Conservation (phyloP, 2,329 filamentous ascomycete genomes). For the Setomelanomma holmii region DNA sequence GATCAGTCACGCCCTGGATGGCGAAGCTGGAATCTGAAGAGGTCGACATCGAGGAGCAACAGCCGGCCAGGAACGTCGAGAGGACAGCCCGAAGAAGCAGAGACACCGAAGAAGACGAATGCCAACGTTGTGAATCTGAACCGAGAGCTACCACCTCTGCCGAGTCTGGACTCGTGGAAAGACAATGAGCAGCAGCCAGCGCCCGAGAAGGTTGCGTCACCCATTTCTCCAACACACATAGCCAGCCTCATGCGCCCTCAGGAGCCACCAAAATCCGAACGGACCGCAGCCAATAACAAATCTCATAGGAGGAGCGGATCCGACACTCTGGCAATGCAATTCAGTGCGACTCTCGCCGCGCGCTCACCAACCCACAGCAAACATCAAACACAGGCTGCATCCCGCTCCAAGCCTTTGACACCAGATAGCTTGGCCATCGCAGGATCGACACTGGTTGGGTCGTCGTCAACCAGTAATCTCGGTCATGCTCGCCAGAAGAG, state of each 20-base stretch:
- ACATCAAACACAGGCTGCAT: conserved; percentile 13
- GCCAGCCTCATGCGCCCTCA: conserved; percentile 46
- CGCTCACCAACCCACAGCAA: conserved; percentile 25
- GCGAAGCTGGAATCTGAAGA: conserved; percentile 49
- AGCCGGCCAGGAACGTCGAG: conserved; percentile 40
- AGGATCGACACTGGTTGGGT: conserved; percentile 33
- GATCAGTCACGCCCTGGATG: conserved; percentile 38
- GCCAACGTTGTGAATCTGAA: conserved; percentile 50
- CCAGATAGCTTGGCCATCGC: conserved; percentile 12
- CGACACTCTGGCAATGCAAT: conserved; percentile 35
- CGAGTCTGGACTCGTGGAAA: conserved; percentile 53
- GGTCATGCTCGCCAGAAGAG: conserved; percentile 26
- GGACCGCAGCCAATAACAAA: conserved; percentile 33
- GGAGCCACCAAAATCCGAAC: conserved; percentile 31
- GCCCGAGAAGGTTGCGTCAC: conserved; percentile 21
- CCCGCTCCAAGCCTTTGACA: conserved; percentile 15
- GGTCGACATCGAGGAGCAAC: conserved; percentile 40
- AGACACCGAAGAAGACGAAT: conserved; percentile 37
- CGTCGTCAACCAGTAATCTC: conserved; percentile 32
- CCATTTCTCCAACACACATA: conserved; percentile 37
- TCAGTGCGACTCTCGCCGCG: conserved; percentile 24
- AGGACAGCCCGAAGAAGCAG: conserved; percentile 30
- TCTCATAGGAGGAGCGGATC: conserved; percentile 41
- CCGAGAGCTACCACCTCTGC: conserved; percentile 56
- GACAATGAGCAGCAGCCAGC: conserved; percentile 22